These are phyloP conservation scores for Prunus salicina DNA, from an alignment of 306 rosid species.

Conservation along the genomic window DNA sequence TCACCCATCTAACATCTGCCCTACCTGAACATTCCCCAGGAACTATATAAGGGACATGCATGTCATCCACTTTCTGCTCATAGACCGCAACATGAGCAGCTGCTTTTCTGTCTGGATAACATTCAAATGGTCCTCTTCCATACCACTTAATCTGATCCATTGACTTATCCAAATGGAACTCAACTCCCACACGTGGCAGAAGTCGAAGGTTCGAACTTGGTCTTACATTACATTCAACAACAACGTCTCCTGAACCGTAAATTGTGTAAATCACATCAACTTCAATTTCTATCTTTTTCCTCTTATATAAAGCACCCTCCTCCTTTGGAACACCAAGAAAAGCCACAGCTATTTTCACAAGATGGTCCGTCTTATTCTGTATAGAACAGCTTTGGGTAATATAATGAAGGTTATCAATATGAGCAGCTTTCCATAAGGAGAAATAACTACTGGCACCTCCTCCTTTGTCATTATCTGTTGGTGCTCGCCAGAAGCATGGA, in stretches of 20 bases:
- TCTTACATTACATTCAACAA: constrained; percentile 54
- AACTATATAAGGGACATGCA: constrained; percentile 93
- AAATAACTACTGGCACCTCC: constrained; percentile 63
- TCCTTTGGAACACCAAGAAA: constrained; percentile 52
- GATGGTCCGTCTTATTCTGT: constrained; percentile 31
- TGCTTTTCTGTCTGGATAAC: constrained; percentile 89
- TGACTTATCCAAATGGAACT: constrained; percentile 63
- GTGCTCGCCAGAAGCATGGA: constrained; percentile 95
- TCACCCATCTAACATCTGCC: constrained; percentile 92
- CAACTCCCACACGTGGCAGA: constrained; percentile 88
- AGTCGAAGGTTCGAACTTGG: constrained; percentile 82
- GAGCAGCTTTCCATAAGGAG: constrained; percentile 77
- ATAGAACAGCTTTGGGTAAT: constrained; percentile 57
- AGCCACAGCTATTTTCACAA: constrained; percentile 43
- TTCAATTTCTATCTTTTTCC: constrained; percentile 32
- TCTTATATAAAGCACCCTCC: constrained; percentile 29
- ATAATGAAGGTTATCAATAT: constrained; percentile 54
- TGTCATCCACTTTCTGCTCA: constrained; percentile 54
- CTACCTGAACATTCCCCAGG: constrained; percentile 88
- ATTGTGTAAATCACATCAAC: constrained; percentile 58
- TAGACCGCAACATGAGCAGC: constrained; percentile 79
- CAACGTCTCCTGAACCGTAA: constrained; percentile 75
- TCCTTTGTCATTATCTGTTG: constrained; percentile 90
- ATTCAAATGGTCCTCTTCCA: constrained; percentile 95
- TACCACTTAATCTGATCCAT: constrained; percentile 70